Conservation (phyloP, 2,329 filamentous ascomycete genomes). For the Davidsoniella neocaledoniae region DNA sequence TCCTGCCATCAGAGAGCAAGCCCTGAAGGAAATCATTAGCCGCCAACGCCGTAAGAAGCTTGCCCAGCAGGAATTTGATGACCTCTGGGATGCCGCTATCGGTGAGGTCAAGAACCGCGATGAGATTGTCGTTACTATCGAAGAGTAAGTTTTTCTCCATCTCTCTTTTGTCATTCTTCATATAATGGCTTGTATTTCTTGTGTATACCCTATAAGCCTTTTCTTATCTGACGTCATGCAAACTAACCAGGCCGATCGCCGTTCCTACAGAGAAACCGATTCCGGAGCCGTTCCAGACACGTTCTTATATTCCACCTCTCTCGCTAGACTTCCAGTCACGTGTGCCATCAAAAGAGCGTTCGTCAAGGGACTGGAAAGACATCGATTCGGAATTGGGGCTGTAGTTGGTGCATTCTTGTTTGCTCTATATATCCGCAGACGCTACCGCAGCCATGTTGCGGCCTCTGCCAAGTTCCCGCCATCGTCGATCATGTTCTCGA, state of each 20-base stretch:
- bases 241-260: constrained; percentile 77
- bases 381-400: constrained; percentile 71
- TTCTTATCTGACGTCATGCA: constrained; percentile 28
- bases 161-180: constrained; percentile 12
- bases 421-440: constrained; percentile 45
- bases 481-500: constrained; percentile 75
- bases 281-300: constrained; percentile 42
- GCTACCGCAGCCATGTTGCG: constrained; percentile 44
- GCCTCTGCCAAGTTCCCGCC: constrained; percentile 60
- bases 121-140: constrained; percentile 34
- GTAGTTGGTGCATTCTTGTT: constrained; percentile 33
- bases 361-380: constrained; percentile 65
- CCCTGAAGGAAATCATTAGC: constrained; percentile 61
- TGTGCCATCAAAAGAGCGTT: constrained; percentile 66
- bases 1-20: constrained; percentile 46
- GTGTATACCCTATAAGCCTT: constrained; percentile 12
- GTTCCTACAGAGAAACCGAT: constrained; percentile 54
- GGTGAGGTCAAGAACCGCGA: constrained; percentile 51
- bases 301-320: constrained; percentile 67
- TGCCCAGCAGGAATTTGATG: constrained; percentile 78
- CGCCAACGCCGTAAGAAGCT: constrained; percentile 68
- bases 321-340: constrained; percentile 76
- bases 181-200: constrained; percentile 15
- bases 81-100: constrained; percentile 61
- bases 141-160: constrained; percentile 32